phyloP scores from a whole-genome alignment of 495 filamentous ascomycete species.

The Podospora sp. region DNA sequence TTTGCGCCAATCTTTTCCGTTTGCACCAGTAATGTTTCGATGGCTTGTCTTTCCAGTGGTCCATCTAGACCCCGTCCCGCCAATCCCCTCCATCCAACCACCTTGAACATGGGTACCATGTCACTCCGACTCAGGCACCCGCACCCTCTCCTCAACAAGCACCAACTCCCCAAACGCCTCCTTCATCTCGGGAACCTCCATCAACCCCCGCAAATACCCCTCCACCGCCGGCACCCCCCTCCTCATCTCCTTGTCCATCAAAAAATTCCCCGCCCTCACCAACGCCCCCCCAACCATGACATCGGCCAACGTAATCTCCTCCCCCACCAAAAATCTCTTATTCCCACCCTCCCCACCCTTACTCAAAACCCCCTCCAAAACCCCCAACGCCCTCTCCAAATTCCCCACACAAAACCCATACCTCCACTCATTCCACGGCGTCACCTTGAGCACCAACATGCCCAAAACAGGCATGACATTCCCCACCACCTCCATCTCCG shows the following conservation, averaged over 20 bases:
- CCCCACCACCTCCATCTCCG: conserved; percentile 48
- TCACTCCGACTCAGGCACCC: too few relatives aligned
- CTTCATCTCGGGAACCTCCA: not conserved
- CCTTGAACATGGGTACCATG: too few relatives aligned
- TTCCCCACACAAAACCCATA: conserved; percentile 37
- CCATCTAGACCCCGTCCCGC: too few relatives aligned
- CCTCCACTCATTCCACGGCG: conserved; percentile 41
- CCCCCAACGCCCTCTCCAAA: conserved; percentile 38
- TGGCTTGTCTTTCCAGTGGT: too few relatives aligned
- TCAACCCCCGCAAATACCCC: not conserved
- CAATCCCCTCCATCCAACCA: too few relatives aligned
- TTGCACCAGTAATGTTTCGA: too few relatives aligned
- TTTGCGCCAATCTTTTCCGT: too few relatives aligned
- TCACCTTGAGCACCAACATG: conserved; percentile 42
- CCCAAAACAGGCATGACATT: conserved; percentile 32
- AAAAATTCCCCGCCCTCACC: conserved; percentile 42
- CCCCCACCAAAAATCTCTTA: conserved; percentile 51
- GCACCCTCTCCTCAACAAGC: not conserved
- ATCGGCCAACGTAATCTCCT: conserved; percentile 58
- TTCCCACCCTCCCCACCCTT: conserved; percentile 23
- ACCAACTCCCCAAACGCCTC: not conserved
- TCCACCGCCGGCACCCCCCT: not conserved
- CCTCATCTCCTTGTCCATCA: conserved; percentile 41
- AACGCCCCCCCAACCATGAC: conserved; percentile 49
- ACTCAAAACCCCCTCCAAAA: conserved; percentile 45